Evolutionary conservation across 805 yeast genomes (phyloP).

Genomic region (Spathaspora arborariae): DNA sequence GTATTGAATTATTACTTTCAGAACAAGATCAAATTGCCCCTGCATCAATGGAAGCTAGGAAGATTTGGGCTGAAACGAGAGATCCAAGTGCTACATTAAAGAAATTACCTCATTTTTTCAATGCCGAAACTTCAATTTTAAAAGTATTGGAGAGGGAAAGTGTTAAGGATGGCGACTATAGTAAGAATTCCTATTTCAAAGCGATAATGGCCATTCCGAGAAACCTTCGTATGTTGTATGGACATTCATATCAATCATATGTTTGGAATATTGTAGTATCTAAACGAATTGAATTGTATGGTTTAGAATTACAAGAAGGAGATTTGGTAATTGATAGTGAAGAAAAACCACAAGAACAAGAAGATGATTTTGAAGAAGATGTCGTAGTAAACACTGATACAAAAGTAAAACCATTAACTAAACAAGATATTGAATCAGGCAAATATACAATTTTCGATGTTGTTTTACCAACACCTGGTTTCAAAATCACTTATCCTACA

Average conservation of each 20-base stretch:
- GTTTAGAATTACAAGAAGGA: constrained; percentile 69
- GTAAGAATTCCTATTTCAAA: constrained; percentile 58
- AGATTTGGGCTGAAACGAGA: constrained; percentile 70
- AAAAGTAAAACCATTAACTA: constrained; percentile 72
- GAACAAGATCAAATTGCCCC: constrained; percentile 85
- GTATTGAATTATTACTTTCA: constrained; percentile 72
- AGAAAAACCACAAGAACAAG: constrained; percentile 10
- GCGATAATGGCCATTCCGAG: constrained; percentile 90
- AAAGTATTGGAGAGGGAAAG: constrained; percentile 53
- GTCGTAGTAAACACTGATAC: constrained; percentile 51
- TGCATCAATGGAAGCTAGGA: constrained; percentile 78
- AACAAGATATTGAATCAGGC: constrained; percentile 60
- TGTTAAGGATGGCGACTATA: constrained; percentile 41
- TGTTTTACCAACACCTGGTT: constrained; percentile 96
- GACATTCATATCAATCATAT: constrained; percentile 95
- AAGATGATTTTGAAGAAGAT: constrained; percentile 65
- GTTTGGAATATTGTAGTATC: constrained; percentile 90
- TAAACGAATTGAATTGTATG: constrained; percentile 66
- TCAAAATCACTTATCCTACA: constrained; percentile 81
- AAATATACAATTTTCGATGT: constrained; percentile 73
- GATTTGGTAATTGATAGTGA: constrained; percentile 60
- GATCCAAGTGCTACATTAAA: constrained; percentile 64
- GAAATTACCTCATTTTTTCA: constrained; percentile 82
- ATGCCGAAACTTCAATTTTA: constrained; percentile 78
- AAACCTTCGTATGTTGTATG: constrained; percentile 90